Conservation (phyloP, 2,329 filamentous ascomycete genomes). For the Fusarium sp. region DNA sequence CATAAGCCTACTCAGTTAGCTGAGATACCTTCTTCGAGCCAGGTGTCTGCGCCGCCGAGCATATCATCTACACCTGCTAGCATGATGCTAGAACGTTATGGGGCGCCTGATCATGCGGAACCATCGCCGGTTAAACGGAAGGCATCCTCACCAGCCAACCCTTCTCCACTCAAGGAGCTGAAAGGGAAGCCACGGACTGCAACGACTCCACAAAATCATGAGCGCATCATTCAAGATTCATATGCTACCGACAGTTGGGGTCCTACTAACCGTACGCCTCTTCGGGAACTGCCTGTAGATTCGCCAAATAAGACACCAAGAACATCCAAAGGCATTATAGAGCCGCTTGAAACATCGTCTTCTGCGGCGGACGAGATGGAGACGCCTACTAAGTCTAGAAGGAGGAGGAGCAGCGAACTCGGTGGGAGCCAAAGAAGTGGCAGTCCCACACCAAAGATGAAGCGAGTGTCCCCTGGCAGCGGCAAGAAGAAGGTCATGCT, state of each 20-base stretch:
- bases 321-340: constrained; percentile 18
- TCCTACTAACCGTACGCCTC: constrained; percentile 40
- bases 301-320: constrained; percentile 25
- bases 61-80: constrained; percentile 54
- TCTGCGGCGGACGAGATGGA: constrained; percentile 40
- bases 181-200: constrained; percentile 37
- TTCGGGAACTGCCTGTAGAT: constrained; percentile 24
- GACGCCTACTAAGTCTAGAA: constrained; percentile 38
- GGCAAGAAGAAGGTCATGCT: constrained; percentile 31
- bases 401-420: constrained; percentile 36
- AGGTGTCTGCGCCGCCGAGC: constrained; percentile 53
- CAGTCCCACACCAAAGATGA: constrained; percentile 39
- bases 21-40: constrained; percentile 58
- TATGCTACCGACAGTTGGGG: constrained; percentile 53
- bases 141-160: constrained; percentile 42
- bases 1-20: constrained; percentile 44
- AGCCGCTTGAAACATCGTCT: constrained; percentile 36
- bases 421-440: constrained; percentile 27
- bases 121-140: constrained; percentile 54
- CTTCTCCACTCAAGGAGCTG: constrained; percentile 37
- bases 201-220: constrained; percentile 29
- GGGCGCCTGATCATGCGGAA: constrained; percentile 44
- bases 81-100: constrained; percentile 54
- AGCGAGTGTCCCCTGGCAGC: constrained; percentile 30
- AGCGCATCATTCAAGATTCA: constrained; percentile 59